phyloP scores from a whole-genome alignment of 2,329 filamentous ascomycete genomes.

The Coccinonectria pachysandricola region DNA sequence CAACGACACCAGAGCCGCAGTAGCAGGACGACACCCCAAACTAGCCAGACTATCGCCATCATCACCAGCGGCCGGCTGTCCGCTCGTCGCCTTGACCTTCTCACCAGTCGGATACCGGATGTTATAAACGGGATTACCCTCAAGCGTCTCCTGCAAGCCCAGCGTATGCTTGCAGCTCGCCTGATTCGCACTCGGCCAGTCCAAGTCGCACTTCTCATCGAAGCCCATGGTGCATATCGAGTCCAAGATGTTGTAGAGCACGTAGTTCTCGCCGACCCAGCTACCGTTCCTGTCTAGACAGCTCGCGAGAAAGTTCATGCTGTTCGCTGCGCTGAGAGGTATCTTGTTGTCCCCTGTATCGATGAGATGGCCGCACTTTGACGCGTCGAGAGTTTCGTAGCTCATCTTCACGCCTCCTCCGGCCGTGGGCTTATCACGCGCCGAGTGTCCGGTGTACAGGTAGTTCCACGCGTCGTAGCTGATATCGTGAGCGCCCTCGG shows the following conservation, averaged over 20 bases:
- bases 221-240: constrained; percentile 34
- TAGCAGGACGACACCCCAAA: constrained; percentile 3
- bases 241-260: constrained; percentile 42
- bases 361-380: constrained; percentile 38
- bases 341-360: constrained; percentile 29
- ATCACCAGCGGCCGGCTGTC: constrained; percentile 3
- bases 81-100: constrained; percentile 25
- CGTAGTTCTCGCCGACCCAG: constrained; percentile 39
- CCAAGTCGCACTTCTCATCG: constrained; percentile 35
- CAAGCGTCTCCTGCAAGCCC: constrained; percentile 26
- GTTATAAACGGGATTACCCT: constrained; percentile 33
- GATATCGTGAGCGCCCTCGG: constrained; percentile 46
- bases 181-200: constrained; percentile 35
- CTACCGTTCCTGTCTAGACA: constrained; percentile 30
- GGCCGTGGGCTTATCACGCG: constrained; percentile 32
- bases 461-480: constrained; percentile 54
- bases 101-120: constrained; percentile 36
- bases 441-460: constrained; percentile 38
- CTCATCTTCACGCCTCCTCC: constrained; percentile 40
- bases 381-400: constrained; percentile 32
- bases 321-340: constrained; percentile 38
- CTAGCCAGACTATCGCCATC: constrained; percentile 6
- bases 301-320: constrained; percentile 41
- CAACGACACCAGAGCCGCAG: too few relatives aligned
- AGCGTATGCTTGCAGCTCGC: constrained; percentile 32